Base-by-base conservation (phyloP, 2,329 filamentous ascomycete species). In the Torrubiella hemipterigena region DNA sequence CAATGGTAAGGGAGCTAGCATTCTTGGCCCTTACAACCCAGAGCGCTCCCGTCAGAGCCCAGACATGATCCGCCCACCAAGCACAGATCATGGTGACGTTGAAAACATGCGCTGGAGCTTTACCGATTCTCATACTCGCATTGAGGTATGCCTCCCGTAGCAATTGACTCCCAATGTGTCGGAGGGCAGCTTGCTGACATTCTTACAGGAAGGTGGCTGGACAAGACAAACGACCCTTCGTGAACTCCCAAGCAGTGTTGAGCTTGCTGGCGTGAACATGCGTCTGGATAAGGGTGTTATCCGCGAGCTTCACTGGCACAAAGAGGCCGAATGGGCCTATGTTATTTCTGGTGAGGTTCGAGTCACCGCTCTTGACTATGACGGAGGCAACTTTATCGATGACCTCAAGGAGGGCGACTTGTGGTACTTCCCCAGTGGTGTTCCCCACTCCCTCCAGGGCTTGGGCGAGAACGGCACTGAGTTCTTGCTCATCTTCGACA, bases 261-360 rank as follows among this genome's bases (percentile, higher is more conserved):
- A 84, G 48, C 66, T 86, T 27, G 81, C 81, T 3, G 74, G 76
- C 24, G 81, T 85, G 33, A 83, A 86, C 50, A 86, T 86, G 81
- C 70, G 80, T 9, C 69, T 86, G 3, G 79, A 77, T 23, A 58
- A 72, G 39, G 78, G 79, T 21, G 80, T 77, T 19, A 82, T 82
- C 42, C 76, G 81, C 17, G 81, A 86, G 50, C 63, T 86, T 7
- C 81, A 86, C 48, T 86, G 81, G 81, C 81, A 86, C 60, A 82
- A 81, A 43, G 77, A 83, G 50, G 79, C 77, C 22, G 81, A 86
- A 47, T 85, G 81, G 80, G 77, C 77, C 0, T 84, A 80, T 39
- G 74, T 85, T 3, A 67, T 85, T 1, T 71, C 78, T 34, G 81
- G 81, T 30, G 65, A 68, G 36, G 77, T 81, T 14, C 73, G 81